Conservation (phyloP, 1,139 yeast genomes). For the Magnusiomyces tetraspermus region DNA sequence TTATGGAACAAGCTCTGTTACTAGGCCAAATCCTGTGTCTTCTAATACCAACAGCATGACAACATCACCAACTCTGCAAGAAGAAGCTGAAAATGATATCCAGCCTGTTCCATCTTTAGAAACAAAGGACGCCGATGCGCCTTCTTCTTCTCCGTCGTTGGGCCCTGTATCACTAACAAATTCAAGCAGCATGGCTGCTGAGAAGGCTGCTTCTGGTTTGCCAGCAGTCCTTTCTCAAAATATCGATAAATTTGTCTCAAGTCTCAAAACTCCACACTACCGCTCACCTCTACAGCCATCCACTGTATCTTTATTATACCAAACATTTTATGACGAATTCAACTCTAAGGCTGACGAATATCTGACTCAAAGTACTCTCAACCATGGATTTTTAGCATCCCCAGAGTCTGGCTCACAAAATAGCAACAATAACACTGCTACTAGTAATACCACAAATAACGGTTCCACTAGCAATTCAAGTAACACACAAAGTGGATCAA, state of each 20-base stretch:
- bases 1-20: constrained; percentile 16
- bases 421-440: neutral
- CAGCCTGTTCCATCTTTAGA: neutral
- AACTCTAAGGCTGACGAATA: constrained; percentile 26
- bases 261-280: constrained; percentile 48
- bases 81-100: neutral
- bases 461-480: neutral
- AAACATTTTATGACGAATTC: constrained; percentile 40
- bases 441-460: neutral
- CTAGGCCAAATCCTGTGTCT: neutral
- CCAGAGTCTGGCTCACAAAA: constrained; percentile 8
- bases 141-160: too few relatives aligned
- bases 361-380: constrained; percentile 13
- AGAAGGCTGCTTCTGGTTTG: constrained; percentile 16
- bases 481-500: neutral
- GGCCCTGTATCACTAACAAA: neutral
- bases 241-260: constrained; percentile 40
- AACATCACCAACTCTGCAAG: neutral
- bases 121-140: neutral
- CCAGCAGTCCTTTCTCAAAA: constrained; percentile 27
- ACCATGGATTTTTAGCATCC: neutral
- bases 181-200: neutral
- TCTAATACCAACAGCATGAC: neutral
- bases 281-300: constrained; percentile 43
- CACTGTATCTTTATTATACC: constrained; percentile 46